Base-by-base conservation (phyloP, 495 filamentous ascomycete species). In the Aspergillus ostianus region DNA sequence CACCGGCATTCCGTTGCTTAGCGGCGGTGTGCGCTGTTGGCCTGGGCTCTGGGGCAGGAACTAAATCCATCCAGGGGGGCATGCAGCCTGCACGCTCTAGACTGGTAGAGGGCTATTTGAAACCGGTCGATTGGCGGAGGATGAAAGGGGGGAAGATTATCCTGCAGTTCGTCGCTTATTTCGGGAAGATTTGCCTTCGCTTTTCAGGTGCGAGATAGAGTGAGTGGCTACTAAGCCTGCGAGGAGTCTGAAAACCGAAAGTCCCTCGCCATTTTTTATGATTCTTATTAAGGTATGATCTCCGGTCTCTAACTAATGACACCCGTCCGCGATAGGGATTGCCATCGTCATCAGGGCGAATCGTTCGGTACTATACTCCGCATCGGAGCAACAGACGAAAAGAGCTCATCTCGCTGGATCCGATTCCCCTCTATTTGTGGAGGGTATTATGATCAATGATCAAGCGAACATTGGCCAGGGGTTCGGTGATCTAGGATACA, bases 1-100 rank as follows among this genome's bases (percentile, higher is more conserved):
- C 72, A 67, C 73, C 51, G 27, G 59, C 72, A 67, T 74, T 67
- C 68, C 59, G 70, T 71, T 71, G 63, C 68, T 65, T 67, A 72
- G 72, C 70, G 72, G 74, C 68, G 70, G 67, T 72, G 68, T 69
- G 68, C 58, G 63, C 59, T 50, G 58, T 17, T 12, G 8, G 41
- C 50, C 63, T 56, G 45, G 15, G 32, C 23, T 45, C 51, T 18
- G 50, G 49, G 56, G 17, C 51, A 55, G 32, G 51, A 57, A 59
- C 48, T 56, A 53, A 49, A 57, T 55, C 55, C 52, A 56, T 56
- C 60, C 66, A 64, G 64, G 64, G 59, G 56, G 30, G 7, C 47
- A 61, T 63, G 59, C 67, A 66, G 18, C 45, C 57, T 56, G 51
- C 27, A 60, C 54, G 58, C 55, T 62, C 61, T 63, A 55, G 57